Evolutionary conservation across 371 early-diverging fungal species (phyloP).

Genomic region (Mucor mucedo): DNA sequence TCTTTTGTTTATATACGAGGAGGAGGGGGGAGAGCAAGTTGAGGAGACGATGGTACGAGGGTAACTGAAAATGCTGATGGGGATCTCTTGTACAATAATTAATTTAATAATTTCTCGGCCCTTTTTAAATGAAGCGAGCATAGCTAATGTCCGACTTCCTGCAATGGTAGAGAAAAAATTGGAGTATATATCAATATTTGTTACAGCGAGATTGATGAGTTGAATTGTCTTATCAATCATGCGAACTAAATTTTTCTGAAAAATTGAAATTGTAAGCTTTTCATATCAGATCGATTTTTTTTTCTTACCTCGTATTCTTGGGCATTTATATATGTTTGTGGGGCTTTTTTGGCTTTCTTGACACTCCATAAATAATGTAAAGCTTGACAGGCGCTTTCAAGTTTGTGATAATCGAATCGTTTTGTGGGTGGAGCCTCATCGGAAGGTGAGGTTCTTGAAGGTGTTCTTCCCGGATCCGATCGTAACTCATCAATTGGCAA

Average conservation of each 20-base stretch:
- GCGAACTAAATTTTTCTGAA: neutral
- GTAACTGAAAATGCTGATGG: conserved; percentile 18
- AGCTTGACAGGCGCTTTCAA: conserved; percentile 22
- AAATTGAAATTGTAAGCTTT: neutral
- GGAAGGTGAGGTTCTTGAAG: too few species aligned
- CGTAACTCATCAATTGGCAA: conserved; percentile 2
- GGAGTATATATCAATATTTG: neutral
- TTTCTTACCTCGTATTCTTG: neutral
- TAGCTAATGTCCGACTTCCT: conserved; percentile 17
- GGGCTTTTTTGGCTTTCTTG: neutral
- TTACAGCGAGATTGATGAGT: neutral
- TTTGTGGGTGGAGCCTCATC: too few species aligned
- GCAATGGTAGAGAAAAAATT: conserved; percentile 18
- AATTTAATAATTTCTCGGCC: conserved; percentile 6
- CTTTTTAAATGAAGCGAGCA: conserved; percentile 12
- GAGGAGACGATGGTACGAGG: neutral
- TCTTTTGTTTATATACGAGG: neutral
- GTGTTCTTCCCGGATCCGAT: neutral
- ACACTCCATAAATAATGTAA: conserved; percentile 3
- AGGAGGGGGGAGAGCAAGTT: too few species aligned
- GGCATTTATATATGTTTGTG: neutral
- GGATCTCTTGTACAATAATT: conserved; percentile 1
- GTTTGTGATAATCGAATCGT: conserved; percentile 3
- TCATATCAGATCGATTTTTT: too few species aligned
- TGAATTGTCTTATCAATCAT: neutral